Evolutionary conservation across 179 eudicot species (phyloP), one percentile per base, ranked within the genome.

Genomic region (Silene coronaria): DNA sequence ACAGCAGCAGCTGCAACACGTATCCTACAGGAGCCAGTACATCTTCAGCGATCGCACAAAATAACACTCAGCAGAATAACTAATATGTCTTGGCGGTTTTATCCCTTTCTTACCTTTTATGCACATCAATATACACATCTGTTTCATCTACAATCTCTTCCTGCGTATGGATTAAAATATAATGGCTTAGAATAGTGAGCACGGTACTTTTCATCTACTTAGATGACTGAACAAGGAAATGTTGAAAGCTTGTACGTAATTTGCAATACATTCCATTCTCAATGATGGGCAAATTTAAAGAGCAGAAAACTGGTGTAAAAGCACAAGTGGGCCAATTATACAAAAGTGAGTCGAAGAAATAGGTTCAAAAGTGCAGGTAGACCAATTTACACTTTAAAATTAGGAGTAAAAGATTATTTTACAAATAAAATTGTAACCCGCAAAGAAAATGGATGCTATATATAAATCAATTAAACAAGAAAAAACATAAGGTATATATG

Each of bases 61-160:
- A 10, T 10, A 77, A 10, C 14, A 69, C 27, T 14, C 5, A 60
- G 36, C 36, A 24, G 48, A 70, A 51, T 65, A 53, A 13, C 16
- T 51, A 23, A 53, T 3, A 23, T 4, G 23, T 27, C 58, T 57
- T 8, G 16, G 48, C 13, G 34, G 30, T 38, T 60, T 72, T 17
- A 32, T 28, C 45, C 30, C 53, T 55, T 28, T 66, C 75, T 51
- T 83, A 93, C 98, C 97, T 89, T 82, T 91, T 93, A 85, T 91
- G 97, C 30, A 93, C 98, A 80, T 93, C 98, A 66, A 93, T 67
- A 84, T 80, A 93, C 27, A 87, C 97, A 81, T 93, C 98, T 3
- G 97, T 93, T 85, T 93, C 98, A 77, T 93, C 97, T 38, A 93
- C 97, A 83, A 93, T 93, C 85, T 91, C 97, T 85, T 91, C 98